These are phyloP conservation scores for Coemansia interrupta DNA, from an alignment of 192 early-diverging fungal species.

Conservation along the genomic window DNA sequence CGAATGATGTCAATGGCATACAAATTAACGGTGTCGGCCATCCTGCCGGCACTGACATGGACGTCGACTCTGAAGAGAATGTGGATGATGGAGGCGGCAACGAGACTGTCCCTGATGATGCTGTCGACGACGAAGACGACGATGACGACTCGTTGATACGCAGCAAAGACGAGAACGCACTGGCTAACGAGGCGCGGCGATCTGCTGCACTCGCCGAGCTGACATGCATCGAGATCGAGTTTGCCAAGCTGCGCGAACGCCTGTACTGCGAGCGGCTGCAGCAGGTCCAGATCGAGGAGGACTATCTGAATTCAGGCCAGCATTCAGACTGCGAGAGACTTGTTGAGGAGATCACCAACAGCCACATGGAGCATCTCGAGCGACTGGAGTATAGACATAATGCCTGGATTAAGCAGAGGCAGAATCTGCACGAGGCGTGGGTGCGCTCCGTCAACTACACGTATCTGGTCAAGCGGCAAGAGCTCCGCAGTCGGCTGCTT, in stretches of 20 bases:
- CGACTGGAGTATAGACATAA: slow-evolving; percentile 29
- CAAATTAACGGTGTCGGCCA: background rate
- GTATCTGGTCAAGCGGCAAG: slow-evolving; percentile 41
- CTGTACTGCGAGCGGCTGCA: slow-evolving; percentile 41
- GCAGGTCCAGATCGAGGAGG: slow-evolving; percentile 50
- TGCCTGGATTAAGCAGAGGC: slow-evolving; percentile 36
- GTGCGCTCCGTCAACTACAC: slow-evolving; percentile 41
- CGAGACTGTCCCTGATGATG: background rate
- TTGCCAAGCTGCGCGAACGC: slow-evolving; percentile 52
- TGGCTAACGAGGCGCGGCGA: slow-evolving; percentile 38
- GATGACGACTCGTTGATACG: background rate
- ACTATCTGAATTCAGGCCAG: slow-evolving; percentile 34
- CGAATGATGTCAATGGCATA: background rate
- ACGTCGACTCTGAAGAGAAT: background rate
- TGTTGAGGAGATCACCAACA: slow-evolving; percentile 23
- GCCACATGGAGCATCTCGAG: slow-evolving; percentile 22
- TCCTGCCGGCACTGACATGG: background rate
- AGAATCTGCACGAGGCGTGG: slow-evolving; percentile 33
- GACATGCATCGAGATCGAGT: slow-evolving; percentile 48
- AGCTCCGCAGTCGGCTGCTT: slow-evolving; percentile 40
- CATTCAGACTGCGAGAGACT: slow-evolving; percentile 42
- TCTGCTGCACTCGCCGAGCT: slow-evolving; percentile 39
- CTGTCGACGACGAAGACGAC: slow-evolving; percentile 9
- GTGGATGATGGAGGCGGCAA: background rate
- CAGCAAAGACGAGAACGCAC: slow-evolving; percentile 6